phyloP scores from a whole-genome alignment of 2,329 filamentous ascomycete genomes.

The Pseudogymnoascus sp. region DNA sequence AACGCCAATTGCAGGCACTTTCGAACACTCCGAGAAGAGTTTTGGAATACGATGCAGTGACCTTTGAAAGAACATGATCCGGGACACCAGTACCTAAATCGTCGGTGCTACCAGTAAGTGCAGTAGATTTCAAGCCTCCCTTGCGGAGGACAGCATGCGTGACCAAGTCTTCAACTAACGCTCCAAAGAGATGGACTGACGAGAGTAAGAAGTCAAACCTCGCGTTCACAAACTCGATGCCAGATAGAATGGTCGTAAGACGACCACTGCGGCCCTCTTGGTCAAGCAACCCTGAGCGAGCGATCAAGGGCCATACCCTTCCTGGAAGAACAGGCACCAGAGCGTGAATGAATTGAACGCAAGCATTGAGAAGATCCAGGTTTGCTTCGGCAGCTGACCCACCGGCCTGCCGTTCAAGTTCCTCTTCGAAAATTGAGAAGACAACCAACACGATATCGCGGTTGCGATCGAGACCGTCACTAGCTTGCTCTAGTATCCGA shows the following conservation, averaged over 20 bases:
- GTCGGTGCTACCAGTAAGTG: slow-evolving; percentile 39
- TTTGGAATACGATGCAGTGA: slow-evolving; percentile 65
- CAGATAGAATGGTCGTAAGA: slow-evolving; percentile 71
- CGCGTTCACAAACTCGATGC: slow-evolving; percentile 68
- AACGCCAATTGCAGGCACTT: slow-evolving; percentile 80
- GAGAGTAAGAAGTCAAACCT: slow-evolving; percentile 71
- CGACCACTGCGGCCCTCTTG: slow-evolving; percentile 68
- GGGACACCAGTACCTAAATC: slow-evolving; percentile 65
- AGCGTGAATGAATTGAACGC: slow-evolving; percentile 71
- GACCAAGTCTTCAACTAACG: slow-evolving; percentile 68
- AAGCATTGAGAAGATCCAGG: slow-evolving; percentile 60
- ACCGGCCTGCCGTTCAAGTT: slow-evolving; percentile 40
- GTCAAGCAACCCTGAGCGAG: slow-evolving; percentile 71
- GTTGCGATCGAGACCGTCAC: slow-evolving; percentile 46
- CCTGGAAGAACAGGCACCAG: slow-evolving; percentile 67
- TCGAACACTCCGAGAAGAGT: slow-evolving; percentile 77
- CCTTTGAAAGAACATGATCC: slow-evolving; percentile 66
- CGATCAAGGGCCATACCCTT: slow-evolving; percentile 83
- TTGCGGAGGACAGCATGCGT: slow-evolving; percentile 60
- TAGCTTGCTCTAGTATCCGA: slow-evolving; percentile 49
- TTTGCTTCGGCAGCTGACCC: slow-evolving; percentile 33
- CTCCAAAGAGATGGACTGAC: slow-evolving; percentile 65
- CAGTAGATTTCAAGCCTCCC: slow-evolving; percentile 42
- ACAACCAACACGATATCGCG: slow-evolving; percentile 73
- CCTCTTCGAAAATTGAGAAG: slow-evolving; percentile 75